phyloP scores from a whole-genome alignment of 2,329 filamentous ascomycete species.

The Colletotrichum sp. region DNA sequence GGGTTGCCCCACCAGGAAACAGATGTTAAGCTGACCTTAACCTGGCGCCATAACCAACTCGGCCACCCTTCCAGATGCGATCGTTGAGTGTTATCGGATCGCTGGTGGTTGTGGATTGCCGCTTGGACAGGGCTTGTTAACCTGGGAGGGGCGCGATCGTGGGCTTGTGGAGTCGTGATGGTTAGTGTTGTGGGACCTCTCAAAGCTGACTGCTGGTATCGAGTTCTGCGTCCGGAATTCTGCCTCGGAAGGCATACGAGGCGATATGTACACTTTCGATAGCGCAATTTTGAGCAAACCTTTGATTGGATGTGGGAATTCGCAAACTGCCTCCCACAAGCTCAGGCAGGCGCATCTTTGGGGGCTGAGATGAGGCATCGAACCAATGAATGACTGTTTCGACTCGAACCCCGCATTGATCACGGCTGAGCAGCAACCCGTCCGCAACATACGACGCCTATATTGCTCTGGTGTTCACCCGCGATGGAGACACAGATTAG shows the following conservation, averaged over 20 bases:
- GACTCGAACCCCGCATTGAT: no score
- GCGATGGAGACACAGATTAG: no score
- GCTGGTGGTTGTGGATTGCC: background rate
- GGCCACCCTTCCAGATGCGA: background rate
- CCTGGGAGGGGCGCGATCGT: background rate
- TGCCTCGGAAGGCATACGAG: background rate
- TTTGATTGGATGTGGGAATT: no score
- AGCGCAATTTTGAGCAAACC: no score
- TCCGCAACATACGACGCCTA: no score
- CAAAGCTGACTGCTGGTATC: fast-evolving
- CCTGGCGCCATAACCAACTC: background rate
- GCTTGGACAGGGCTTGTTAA: background rate
- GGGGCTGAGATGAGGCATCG: no score
- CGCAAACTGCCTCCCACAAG: no score
- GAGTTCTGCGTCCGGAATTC: background rate
- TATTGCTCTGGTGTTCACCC: no score
- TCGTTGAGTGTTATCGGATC: background rate
- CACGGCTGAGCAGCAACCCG: no score
- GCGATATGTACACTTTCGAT: background rate
- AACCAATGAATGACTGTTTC: no score
- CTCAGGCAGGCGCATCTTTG: no score
- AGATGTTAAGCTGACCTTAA: background rate
- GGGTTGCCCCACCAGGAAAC: background rate
- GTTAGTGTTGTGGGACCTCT: background rate
- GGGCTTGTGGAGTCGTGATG: background rate